Evolutionary conservation across 192 early-diverging fungal species (phyloP).

Genomic region (Coemansia sp.): DNA sequence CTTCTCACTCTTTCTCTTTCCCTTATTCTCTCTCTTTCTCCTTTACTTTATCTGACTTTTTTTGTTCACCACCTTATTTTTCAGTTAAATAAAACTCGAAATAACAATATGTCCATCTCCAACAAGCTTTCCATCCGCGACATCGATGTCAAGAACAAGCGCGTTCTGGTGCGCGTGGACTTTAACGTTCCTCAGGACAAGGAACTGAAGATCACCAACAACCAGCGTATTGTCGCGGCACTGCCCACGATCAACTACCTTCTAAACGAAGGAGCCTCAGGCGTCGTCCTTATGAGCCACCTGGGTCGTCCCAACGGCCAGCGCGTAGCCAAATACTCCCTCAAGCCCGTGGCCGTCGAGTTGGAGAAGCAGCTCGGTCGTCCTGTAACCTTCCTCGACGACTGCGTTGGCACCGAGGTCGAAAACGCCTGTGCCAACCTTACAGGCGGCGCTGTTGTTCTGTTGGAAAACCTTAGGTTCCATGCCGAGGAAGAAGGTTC

Average conservation of each 20-base stretch:
- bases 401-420: conserved; percentile 91
- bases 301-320: conserved; percentile 96
- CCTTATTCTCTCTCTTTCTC: neutral
- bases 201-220: conserved; percentile 91
- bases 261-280: conserved; percentile 76
- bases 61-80: neutral
- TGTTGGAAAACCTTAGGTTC: conserved; percentile 98
- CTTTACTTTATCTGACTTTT: conserved; percentile 1
- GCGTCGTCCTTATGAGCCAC: conserved; percentile 95
- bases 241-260: conserved; percentile 93
- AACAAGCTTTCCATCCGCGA: conserved; percentile 90
- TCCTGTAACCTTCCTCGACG: conserved; percentile 86
- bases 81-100: neutral
- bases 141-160: conserved; percentile 81
- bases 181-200: conserved; percentile 97
- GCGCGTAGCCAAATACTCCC: conserved; percentile 82
- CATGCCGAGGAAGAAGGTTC: conserved; percentile 98
- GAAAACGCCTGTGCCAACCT: conserved; percentile 76
- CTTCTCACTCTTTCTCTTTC: neutral
- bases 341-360: conserved; percentile 88
- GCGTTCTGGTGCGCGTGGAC: conserved; percentile 94
- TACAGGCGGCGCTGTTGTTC: conserved; percentile 75
- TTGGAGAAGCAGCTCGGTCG: conserved; percentile 73
- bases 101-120: conserved; percentile 42
- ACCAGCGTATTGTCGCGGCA: conserved; percentile 93